phyloP scores from a whole-genome alignment of 2,329 filamentous ascomycete species.

The Ophiosphaerella herpotricha region DNA sequence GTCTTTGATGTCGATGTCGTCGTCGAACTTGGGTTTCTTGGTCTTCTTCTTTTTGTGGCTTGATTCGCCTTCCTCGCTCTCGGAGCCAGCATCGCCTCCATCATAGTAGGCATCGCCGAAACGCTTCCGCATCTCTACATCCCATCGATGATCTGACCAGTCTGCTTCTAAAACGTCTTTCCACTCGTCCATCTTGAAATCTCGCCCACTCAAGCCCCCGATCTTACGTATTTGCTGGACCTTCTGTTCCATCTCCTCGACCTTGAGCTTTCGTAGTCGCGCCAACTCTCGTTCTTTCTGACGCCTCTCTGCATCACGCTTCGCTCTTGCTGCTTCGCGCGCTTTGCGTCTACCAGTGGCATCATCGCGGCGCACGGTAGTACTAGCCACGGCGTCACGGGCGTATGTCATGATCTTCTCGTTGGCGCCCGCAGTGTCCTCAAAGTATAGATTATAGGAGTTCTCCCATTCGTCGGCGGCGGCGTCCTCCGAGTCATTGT shows the following conservation, averaged over 20 bases:
- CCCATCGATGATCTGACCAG: slow-evolving; percentile 90
- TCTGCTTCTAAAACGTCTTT: slow-evolving; percentile 80
- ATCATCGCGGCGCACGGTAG: slow-evolving; percentile 85
- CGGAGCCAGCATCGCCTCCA: slow-evolving; percentile 57
- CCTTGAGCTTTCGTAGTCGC: slow-evolving; percentile 81
- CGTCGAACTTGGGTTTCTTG: slow-evolving; percentile 91
- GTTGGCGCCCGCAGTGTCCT: slow-evolving; percentile 86
- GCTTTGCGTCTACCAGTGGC: slow-evolving; percentile 75
- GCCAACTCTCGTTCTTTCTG: slow-evolving; percentile 80
- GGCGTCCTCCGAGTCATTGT: slow-evolving; percentile 77
- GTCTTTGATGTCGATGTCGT: slow-evolving; percentile 97
- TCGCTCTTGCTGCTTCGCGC: slow-evolving; percentile 76
- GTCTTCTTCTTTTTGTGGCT: slow-evolving; percentile 60
- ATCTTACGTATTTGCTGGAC: slow-evolving; percentile 87
- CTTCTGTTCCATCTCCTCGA: slow-evolving; percentile 88
- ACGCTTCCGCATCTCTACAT: slow-evolving; percentile 81
- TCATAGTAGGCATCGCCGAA: slow-evolving; percentile 94
- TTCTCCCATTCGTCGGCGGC: slow-evolving; percentile 86
- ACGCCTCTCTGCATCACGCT: slow-evolving; percentile 77
- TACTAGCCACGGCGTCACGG: slow-evolving; percentile 79
- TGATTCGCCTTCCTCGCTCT: slow-evolving; percentile 42
- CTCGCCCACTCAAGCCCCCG: slow-evolving; percentile 73
- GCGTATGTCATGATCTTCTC: slow-evolving; percentile 87
- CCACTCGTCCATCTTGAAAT: slow-evolving; percentile 78
- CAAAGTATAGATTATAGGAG: slow-evolving; percentile 95